phyloP scores from a whole-genome alignment of 2,329 filamentous ascomycete species.

The Cercospora janseana region DNA sequence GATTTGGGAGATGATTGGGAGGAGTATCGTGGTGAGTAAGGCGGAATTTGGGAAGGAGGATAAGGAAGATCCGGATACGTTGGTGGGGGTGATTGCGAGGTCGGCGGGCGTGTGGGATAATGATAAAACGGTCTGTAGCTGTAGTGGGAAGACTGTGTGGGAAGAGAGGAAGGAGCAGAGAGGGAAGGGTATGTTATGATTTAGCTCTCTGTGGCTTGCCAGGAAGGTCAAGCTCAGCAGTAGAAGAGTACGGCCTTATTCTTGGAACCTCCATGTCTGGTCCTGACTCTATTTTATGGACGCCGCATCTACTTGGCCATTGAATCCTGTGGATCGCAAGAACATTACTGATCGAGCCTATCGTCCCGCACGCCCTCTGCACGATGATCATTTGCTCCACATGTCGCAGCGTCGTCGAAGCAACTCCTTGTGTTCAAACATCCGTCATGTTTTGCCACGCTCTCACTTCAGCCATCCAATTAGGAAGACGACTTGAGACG shows the following conservation, averaged over 20 bases:
- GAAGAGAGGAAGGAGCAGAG: conserved; percentile 91
- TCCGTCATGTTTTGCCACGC: too few species aligned
- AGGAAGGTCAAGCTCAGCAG: neutral
- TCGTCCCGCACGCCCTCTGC: neutral
- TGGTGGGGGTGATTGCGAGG: conserved; percentile 90
- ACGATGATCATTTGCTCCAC: too few species aligned
- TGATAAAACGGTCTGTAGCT: conserved; percentile 96
- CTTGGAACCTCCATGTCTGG: too few species aligned
- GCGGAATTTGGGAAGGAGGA: conserved; percentile 51
- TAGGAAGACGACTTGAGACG: too few species aligned
- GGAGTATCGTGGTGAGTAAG: conserved; percentile 82
- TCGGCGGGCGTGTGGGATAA: conserved; percentile 99
- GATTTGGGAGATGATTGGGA: conserved; percentile 94
- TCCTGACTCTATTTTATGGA: too few species aligned
- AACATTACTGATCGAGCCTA: neutral
- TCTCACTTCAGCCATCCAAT: too few species aligned
- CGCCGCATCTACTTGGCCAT: too few species aligned
- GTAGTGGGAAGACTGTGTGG: conserved; percentile 97
- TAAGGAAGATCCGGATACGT: conserved; percentile 75
- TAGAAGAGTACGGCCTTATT: too few species aligned
- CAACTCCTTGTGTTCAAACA: too few species aligned
- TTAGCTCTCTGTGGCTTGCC: too few species aligned
- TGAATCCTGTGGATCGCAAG: too few species aligned
- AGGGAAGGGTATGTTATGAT: conserved; percentile 79
- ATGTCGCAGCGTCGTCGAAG: too few species aligned